A percentile compares a stretch with the other conserved stretches of the same genome.
These are phyloP conservation scores for Amylocarpus encephaloides DNA, from an alignment of 2,329 filamentous ascomycete species.

Conservation along the genomic window DNA sequence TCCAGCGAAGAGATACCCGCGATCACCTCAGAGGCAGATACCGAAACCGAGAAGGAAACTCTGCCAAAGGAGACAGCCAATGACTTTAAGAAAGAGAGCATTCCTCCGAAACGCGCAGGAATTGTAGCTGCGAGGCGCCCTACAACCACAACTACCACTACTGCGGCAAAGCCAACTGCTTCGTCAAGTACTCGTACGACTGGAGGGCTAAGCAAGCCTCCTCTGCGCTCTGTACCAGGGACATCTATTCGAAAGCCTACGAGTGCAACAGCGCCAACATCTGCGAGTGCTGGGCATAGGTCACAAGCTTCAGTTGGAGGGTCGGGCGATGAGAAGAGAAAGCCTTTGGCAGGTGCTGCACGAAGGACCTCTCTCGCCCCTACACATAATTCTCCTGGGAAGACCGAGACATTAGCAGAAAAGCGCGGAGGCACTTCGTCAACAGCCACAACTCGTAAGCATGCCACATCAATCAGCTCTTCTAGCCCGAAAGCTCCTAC, in stretches of 20 bases:
- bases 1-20: conserved; percentile 25
- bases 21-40: conserved; percentile 25
- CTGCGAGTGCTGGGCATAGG: conserved; percentile 26
- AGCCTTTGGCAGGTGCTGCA: conserved; percentile 19
- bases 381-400: conserved; percentile 21
- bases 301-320: conserved; percentile 27
- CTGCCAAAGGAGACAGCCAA: conserved; percentile 21
- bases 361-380: conserved; percentile 29
- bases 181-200: conserved; percentile 26
- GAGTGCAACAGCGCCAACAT: conserved; percentile 28
- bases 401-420: conserved; percentile 26
- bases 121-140: conserved; percentile 25
- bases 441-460: conserved; percentile 30
- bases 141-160: conserved; percentile 22
- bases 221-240: conserved; percentile 25
- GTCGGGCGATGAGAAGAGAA: conserved; percentile 31
- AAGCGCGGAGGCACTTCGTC: conserved; percentile 23
- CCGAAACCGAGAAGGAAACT: conserved; percentile 26
- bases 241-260: conserved; percentile 27
- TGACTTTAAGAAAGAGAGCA: conserved; percentile 30
- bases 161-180: conserved; percentile 23
- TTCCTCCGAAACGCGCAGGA: conserved; percentile 23
- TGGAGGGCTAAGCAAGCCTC: conserved; percentile 31
- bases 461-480: conserved; percentile 23
- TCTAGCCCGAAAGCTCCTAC: conserved; percentile 33